Base-by-base conservation (phyloP, 345 rosid species). In the Pistacia integerrima region DNA sequence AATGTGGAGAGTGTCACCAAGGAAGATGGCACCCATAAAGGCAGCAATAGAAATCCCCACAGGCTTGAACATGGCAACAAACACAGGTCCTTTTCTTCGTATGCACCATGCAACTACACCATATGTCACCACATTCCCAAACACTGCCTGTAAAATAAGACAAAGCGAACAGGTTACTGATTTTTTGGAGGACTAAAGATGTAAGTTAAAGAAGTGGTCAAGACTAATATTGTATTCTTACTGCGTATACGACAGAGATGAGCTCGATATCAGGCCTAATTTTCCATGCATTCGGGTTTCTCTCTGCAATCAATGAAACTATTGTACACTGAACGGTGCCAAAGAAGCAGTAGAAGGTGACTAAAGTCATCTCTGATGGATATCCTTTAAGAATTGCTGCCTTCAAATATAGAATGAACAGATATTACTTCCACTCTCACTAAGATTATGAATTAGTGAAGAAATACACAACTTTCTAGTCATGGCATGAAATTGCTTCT, bases 21-120 rank as follows among this genome's bases (percentile, higher is more conserved):
- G 84, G 81, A 89, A 85, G 73, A 85, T 71, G 67, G 73, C 80
- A 28, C 92, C 79, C 65, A 80, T 16, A 2, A 89, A 73, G 49
- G 88, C 90, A 66, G 92, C 90, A 76, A 85, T 72, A 38, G 83
- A 88, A 41, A 86, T 87, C 55, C 90, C 78, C 65, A 88, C 54
- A 6, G 93, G 91, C 73, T 85, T 88, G 83, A 90, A 90, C 83
- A 81, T 83, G 73, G 88, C 90, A 62, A 90, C 91, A 64, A 90
- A 90, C 22, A 86, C 80, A 3, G 93, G 91, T 64, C 93, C 93
- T 82, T 90, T 88, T 61, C 69, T 74, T 10, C 55, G 82, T 69
- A 88, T 79, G 83, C 88, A 83, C 86, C 90, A 87, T 65, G 88
- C 73, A 48, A 41, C 0, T 11, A 82, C 77, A 20, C 44, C 58